Percentiles rank a stretch among this genome's conserved stretches.
phyloP scores from a whole-genome alignment of 805 yeast species.

The Jamesozyma hellenica region DNA sequence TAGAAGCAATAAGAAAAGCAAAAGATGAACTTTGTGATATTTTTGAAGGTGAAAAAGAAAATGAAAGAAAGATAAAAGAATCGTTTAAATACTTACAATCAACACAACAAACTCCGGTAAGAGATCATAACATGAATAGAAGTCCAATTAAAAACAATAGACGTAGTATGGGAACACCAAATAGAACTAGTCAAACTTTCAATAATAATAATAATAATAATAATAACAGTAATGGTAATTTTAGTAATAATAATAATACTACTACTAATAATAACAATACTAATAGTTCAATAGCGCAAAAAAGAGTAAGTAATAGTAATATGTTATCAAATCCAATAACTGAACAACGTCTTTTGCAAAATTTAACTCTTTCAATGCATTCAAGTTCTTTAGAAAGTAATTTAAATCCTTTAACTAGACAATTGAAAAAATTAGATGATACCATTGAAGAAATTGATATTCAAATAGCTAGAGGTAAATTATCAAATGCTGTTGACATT shows the following conservation, averaged over 20 bases:
- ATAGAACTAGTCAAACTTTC: conserved; percentile 4
- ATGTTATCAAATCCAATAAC: conserved; percentile 3
- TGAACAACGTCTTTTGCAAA: conserved; percentile 39
- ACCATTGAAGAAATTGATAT: conserved; percentile 61
- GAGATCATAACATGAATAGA: conserved; percentile 20
- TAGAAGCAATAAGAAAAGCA: conserved; percentile 50
- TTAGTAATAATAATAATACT: neutral
- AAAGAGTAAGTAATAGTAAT: neutral
- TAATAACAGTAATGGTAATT: neutral
- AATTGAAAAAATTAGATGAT: conserved; percentile 47
- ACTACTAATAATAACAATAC: neutral
- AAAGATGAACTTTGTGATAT: conserved; percentile 50
- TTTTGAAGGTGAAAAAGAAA: conserved; percentile 39
- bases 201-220: neutral
- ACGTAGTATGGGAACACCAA: conserved; percentile 21
- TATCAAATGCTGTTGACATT: conserved; percentile 33
- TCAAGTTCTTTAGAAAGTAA: conserved; percentile 47
- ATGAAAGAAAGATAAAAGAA: conserved; percentile 35
- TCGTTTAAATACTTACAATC: conserved; percentile 35
- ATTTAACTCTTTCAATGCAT: conserved; percentile 51
- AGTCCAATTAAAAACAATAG: conserved; percentile 30
- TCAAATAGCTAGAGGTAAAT: conserved; percentile 50
- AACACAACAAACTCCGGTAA: conserved; percentile 27
- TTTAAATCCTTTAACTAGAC: conserved; percentile 33
- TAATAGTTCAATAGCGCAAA: neutral